Base-by-base conservation (phyloP, 83 land plant species). In the Larix sibirica region DNA sequence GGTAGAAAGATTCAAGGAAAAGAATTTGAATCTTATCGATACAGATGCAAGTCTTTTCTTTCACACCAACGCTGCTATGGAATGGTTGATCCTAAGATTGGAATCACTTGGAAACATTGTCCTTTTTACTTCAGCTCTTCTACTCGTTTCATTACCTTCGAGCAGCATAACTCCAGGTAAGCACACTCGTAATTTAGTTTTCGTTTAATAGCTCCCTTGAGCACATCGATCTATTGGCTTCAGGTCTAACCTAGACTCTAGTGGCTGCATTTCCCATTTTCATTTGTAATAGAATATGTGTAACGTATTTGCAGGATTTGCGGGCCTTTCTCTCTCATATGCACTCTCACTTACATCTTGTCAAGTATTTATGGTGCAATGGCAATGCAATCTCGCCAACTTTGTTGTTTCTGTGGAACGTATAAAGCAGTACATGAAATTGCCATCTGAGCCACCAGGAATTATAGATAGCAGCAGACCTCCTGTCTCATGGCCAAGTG, bases 21-120 rank as follows among this genome's bases (percentile, higher is more conserved):
- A 85, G 76, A 91, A 89, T 79, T 69, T 95, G 17, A 71, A 85
- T 13, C 89, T 93, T 14, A 84, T 95, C 38, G 95, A 97, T 81
- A 87, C 86, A 0, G 92, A 95, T 79, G 90, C 97, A 13, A 86
- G 83, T 8, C 90, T 92, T 24, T 94, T 88, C 83, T 94, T 95
- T 84, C 88, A 91, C 75, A 87, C 86, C 9, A 89, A 82, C 78
- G 95, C 91, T 42, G 86, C 96, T 8, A 80, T 81, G 82, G 97
- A 95, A 79, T 97, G 99, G 98, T 68, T 97, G 6, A 82, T 91
- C 65, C 56, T 88, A 58, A 71, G 99, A 47, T 84, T 96, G 61
- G 98, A 97, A 77, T 42, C 83, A 17, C 84, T 96, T 44, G 91
- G 93, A 20, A 89, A 87, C 58, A 56, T 90, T 20, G 87, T 91